Conservation (phyloP, 306 rosid genomes). For the Gillenia trifoliata region DNA sequence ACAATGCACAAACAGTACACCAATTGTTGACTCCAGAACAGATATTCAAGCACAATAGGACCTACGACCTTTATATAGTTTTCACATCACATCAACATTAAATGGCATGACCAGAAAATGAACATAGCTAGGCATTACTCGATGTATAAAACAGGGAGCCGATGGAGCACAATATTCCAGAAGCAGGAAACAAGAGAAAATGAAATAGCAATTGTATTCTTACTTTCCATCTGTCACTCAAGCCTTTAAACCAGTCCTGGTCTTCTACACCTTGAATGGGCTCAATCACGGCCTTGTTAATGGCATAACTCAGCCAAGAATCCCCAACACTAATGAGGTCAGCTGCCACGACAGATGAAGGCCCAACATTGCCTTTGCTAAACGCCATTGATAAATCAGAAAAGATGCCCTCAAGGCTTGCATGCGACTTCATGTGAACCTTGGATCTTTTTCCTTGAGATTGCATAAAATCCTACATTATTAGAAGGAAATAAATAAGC, state of each 20-base stretch:
- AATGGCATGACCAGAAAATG: background rate
- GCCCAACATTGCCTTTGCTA: slow-evolving; percentile 38
- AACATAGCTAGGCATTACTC: background rate
- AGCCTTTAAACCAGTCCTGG: slow-evolving; percentile 80
- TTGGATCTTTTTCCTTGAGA: slow-evolving; percentile 76
- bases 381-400: slow-evolving; percentile 54
- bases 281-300: slow-evolving; percentile 59
- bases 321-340: slow-evolving; percentile 81
- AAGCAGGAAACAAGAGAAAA: background rate
- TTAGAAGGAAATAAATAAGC: slow-evolving; percentile 13
- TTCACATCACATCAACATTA: background rate
- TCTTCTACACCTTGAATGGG: slow-evolving; percentile 68
- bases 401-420: slow-evolving; percentile 63
- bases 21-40: too few relatives aligned
- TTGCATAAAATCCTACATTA: slow-evolving; percentile 65
- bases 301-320: slow-evolving; percentile 80
- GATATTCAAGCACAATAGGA: background rate
- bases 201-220: slow-evolving; percentile 26
- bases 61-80: background rate
- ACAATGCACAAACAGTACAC: too few relatives aligned
- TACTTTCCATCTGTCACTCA: slow-evolving; percentile 90
- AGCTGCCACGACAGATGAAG: slow-evolving; percentile 66
- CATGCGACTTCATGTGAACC: slow-evolving; percentile 53
- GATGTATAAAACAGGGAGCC: background rate
- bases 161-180: background rate